Base-by-base conservation (phyloP, 2,329 filamentous ascomycete genomes). In the Ophiosphaerella herpotricha region DNA sequence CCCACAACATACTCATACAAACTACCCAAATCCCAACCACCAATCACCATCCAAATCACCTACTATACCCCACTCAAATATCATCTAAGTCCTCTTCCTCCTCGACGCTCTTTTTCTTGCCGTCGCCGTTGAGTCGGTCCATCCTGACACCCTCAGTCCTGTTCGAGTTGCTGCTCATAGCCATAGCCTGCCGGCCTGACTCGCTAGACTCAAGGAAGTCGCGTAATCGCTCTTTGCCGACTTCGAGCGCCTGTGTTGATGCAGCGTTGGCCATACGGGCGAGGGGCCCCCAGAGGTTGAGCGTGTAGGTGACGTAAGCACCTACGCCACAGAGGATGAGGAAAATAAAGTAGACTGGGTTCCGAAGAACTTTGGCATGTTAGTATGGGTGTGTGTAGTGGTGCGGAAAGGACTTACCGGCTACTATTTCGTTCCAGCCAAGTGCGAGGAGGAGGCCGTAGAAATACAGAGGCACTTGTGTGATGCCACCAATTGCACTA, bases 341-440 rank as follows among this genome's bases (percentile, higher is more conserved):
- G 66, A 97, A 85, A 67, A 99, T 78, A 77, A 97, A 97, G 72
- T 97, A 91, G 55, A 95, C 78, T 0, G 94, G 94, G 74, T 97
- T 97, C 60, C 91, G 90, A 36, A 97, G 82, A 32, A 99, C 94
- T 96, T 65, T 16, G 24, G 33, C 4, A 18, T 48, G 39, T 64
- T 53, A 63, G 63, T 40, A 63, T 34, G 36, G 39, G 8, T 12
- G 16, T n/a, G 7, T 13, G 45, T 48, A n/a, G 32, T 54, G n/a
- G 18, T 35, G 21, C 1, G 24, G 40, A 26, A 23, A n/a, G 8
- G 14, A 74, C 89, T 81, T 82, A 96, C 92, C 91, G 67, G 92
- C 90, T 60, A 96, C 79, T 57, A 99, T 92, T 76, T 99, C 94
- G 75, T 99, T 99, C 94, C 94, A 99, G n/a, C 94, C 94, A 41